phyloP scores from a whole-genome alignment of 2,329 filamentous ascomycete species.

The Geosmithia flava region DNA sequence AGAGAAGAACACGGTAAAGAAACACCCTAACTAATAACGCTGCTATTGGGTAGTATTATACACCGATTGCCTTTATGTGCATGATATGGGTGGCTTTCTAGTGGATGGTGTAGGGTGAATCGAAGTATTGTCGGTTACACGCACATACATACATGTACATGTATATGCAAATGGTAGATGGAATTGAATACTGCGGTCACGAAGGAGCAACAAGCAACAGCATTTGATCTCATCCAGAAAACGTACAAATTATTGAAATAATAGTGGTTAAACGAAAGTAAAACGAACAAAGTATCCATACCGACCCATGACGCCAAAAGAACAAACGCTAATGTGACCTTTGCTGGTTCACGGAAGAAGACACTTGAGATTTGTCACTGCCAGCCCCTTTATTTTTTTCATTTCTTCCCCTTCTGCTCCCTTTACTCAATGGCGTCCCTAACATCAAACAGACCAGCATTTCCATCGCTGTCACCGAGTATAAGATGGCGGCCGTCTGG shows the following conservation, averaged over 20 bases:
- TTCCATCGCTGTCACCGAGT: conserved; percentile 20
- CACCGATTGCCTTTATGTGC: too few relatives aligned
- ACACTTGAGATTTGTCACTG: too few relatives aligned
- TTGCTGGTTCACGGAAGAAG: background rate
- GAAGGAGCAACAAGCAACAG: background rate
- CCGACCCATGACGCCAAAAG: background rate
- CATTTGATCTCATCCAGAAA: background rate
- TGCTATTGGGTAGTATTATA: too few relatives aligned
- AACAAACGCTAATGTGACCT: background rate
- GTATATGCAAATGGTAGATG: too few relatives aligned
- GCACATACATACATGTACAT: background rate
- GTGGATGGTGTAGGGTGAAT: background rate
- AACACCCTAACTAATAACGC: too few relatives aligned
- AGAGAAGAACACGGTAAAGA: too few relatives aligned
- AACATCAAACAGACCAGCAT: conserved; percentile 22
- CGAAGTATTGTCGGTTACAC: background rate
- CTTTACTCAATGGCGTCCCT: conserved; percentile 7
- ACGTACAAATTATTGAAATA: background rate
- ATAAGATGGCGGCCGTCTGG: conserved; percentile 21
- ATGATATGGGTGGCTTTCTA: too few relatives aligned
- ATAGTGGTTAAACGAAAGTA: background rate
- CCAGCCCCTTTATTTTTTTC: too few relatives aligned
- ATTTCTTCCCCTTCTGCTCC: too few relatives aligned
- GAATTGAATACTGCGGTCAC: background rate
- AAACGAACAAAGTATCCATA: background rate